Evolutionary conservation across 495 filamentous ascomycete genomes (phyloP), one percentile per base, ranked within the genome.

Genomic region (Daldinia grandis): DNA sequence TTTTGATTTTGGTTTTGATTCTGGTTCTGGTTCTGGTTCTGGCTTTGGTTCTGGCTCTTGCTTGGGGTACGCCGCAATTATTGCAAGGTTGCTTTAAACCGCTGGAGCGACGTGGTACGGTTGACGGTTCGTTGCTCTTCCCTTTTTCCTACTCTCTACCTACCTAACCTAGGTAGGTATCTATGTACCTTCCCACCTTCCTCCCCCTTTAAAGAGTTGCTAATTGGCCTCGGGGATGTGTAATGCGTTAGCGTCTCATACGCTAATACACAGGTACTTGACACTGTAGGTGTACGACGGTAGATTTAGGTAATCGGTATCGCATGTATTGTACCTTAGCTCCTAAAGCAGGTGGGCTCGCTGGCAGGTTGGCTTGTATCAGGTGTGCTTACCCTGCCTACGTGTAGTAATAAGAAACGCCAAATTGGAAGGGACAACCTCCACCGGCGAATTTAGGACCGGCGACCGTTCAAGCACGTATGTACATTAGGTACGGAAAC

Each of bases 341-440:
- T 47, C 21, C 21, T 21, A 17, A 15, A 53, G 6, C 42, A 24
- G 42, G 42, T 47, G 17, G 42, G 17, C 17, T 47, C 17, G 5
- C 8, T 21, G 42, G 42, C 21, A 47, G 42, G 42, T 21, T 21
- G 42, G 42, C 42, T 47, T 47, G 17, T 47, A 47, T 47, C 42
- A 47, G 42, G 42, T 47, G 42, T 47, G 14, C 40, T 24, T 47
- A 47, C 42, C 42, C 42, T 47, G 17, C 19, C 31, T 44, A 64
- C 62, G 55, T 53, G 64, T 66, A 63, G 49, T 55, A 63, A 63
- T 63, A 54, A 44, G 49, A 42, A 44, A 33, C 37, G 40, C 15
- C 53, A 57, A 66, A 58, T 66, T n/a, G n/a, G n/a, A 49, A 40
- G 53, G 21, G 35, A 50, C 51, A 30, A 38, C 53, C 66, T 49